Conservation (phyloP, 306 rosid genomes). For the Rosa persica region DNA sequence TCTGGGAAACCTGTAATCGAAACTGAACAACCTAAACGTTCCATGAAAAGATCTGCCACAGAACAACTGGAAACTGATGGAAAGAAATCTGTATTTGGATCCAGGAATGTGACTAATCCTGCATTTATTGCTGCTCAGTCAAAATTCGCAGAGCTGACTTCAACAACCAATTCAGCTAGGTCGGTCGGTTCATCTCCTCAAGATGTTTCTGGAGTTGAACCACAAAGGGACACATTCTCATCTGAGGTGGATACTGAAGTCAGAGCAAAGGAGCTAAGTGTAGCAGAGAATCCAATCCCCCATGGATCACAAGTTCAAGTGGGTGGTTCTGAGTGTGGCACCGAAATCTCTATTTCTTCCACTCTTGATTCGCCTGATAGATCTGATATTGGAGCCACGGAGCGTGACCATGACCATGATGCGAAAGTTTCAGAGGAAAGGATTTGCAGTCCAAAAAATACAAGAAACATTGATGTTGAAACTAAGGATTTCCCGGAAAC, state of each 20-base stretch:
- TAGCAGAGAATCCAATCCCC: slow-evolving; percentile 42
- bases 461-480: slow-evolving; percentile 28
- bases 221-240: slow-evolving; percentile 39
- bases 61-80: slow-evolving; percentile 74
- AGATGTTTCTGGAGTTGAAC: slow-evolving; percentile 53
- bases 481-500: slow-evolving; percentile 25
- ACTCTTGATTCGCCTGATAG: slow-evolving; percentile 85
- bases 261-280: slow-evolving; percentile 43
- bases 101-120: slow-evolving; percentile 65
- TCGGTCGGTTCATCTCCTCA: slow-evolving; percentile 38
- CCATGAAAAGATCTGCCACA: slow-evolving; percentile 54
- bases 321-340: slow-evolving; percentile 79
- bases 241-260: slow-evolving; percentile 35
- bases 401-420: slow-evolving; percentile 47
- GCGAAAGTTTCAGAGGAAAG: slow-evolving; percentile 49
- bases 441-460: slow-evolving; percentile 35
- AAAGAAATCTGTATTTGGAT: slow-evolving; percentile 51
- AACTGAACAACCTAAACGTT: slow-evolving; percentile 47
- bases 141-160: slow-evolving; percentile 68
- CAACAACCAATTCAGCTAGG: slow-evolving; percentile 41
- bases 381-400: slow-evolving; percentile 57
- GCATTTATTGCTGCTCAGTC: slow-evolving; percentile 70
- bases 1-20: slow-evolving; percentile 47
- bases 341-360: slow-evolving; percentile 81
- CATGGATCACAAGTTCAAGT: slow-evolving; percentile 46